Evolutionary conservation across 495 filamentous ascomycete species (phyloP), one percentile per base, ranked within the genome.

Genomic region (Hypoxylon lienhwacheense): DNA sequence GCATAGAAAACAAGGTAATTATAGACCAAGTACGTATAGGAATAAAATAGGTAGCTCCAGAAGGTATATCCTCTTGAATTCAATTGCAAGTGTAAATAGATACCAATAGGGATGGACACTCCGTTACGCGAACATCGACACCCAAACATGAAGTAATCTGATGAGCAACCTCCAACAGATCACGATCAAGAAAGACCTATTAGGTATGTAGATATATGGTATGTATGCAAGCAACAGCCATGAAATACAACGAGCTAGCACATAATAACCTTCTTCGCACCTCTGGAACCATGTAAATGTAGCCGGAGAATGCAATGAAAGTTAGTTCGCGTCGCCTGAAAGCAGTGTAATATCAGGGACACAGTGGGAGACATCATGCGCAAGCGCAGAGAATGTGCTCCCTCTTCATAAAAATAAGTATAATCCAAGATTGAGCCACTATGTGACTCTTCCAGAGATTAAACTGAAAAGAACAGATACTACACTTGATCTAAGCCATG

Each of bases 391-490:
- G 85, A 75, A 68, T 68, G 59, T 32, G 8, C 63, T 54, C 47
- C 63, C 81, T 51, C 44, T 52, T 36, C 70, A 66, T 77, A 73
- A 71, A 72, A 71, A 70, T 65, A 64, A 60, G 63, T 53, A 62
- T 66, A 71, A 71, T 68, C 65, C 59, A 7, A 41, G 61, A 65
- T 47, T 21, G 28, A 53, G 37, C 20, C 58, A 48, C 36, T 12
- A 36, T 51, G 56, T 50, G 34, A 53, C 59, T 68, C 65, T 79
- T 79, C 74, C 77, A 82, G 78, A 79, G 75, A 81, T 89, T 89
- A 90, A 88, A 90, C 87, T 91, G 85, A 90, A 90, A 90, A 91
- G 89, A 91, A 93, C 89, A 93, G 88, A 92, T 95, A 92, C 88
- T 91, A 92, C 87, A 90, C 88, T 90, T 91, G 88, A 91, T 91